Base-by-base conservation (phyloP, 192 early-diverging fungal species). In the Lunasporangiospora selenospora region DNA sequence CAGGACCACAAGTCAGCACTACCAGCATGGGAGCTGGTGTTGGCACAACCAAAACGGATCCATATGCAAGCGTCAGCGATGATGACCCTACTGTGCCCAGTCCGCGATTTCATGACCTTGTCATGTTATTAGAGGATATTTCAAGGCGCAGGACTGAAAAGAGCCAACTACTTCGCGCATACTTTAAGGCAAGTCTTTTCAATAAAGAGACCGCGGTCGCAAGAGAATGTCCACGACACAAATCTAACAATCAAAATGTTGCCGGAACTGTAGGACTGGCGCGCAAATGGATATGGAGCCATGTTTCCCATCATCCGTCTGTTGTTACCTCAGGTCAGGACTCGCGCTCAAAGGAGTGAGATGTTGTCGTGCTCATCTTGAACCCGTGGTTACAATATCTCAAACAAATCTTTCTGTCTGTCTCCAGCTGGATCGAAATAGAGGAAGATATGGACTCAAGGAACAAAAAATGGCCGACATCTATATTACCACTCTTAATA, bases 401-500 rank as follows among this genome's bases (percentile, higher is more conserved):
- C 10, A n/a, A 30, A 8, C 37, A 32, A 34, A 18, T 6, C 5
- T 32, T 8, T 44, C 2, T 30, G 38, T n/a, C 16, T 10, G n/a
- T 11, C 31, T 30, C 32, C 63, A 83, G 81, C 54, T 81, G 39
- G 82, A 85, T 71, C 71, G 70, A 33, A 83, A 90, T 50, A 76
- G 90, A 29, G 66, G 78, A 1, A 75, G 73, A 12, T 90, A 92
- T 64, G 80, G 83, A 16, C 75, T 93, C 58, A 92, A 91, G 58
- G 87, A 92, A 36, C 70, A 67, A 47, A 80, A 75, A 29, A 78
- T 93, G 56, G 90, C 88, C 5, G 83, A 84, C 40, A 43, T 81
- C 13, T 92, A 92, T 43, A 79, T 86, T 23, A 67, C 81, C 27
- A 81, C 78, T 19, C 64, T 94, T 34, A 83, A 85, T 26, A 75